Conservation (phyloP, 352 stramenopile species). For the Phytopythium cucurbitacearum region DNA sequence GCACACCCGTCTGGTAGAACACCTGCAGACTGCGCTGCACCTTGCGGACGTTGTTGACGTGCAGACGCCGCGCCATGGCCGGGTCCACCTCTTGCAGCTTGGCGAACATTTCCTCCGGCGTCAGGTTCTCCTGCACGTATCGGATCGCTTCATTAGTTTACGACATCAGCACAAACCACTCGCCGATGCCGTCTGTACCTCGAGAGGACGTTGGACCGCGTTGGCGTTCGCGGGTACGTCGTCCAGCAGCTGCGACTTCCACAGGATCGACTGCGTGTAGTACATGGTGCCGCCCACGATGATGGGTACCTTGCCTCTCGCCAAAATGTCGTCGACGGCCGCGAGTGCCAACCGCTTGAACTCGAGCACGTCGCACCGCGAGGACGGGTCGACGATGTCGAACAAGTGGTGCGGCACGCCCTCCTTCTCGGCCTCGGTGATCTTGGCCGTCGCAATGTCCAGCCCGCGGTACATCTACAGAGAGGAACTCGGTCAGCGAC, state of each 20-base stretch:
- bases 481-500: background rate
- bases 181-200: background rate
- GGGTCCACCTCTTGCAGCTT: constrained; percentile 72
- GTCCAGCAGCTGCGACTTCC: constrained; percentile 84
- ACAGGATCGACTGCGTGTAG: constrained; percentile 90
- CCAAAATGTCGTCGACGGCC: constrained; percentile 82
- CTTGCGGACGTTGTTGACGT: constrained; percentile 85
- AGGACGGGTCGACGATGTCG: constrained; percentile 75
- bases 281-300: constrained; percentile 92
- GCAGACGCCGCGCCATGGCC: constrained; percentile 72
- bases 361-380: constrained; percentile 73
- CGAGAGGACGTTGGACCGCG: background rate
- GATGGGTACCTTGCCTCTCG: constrained; percentile 86
- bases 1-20: constrained; percentile 72
- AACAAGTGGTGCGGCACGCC: constrained; percentile 89
- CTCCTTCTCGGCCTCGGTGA: constrained; percentile 80
- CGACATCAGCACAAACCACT: too few relatives aligned
- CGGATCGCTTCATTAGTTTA: background rate
- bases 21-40: constrained; percentile 85
- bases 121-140: constrained; percentile 18
- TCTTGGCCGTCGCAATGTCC: constrained; percentile 88
- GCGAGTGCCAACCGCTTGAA: constrained; percentile 73
- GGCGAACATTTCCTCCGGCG: constrained; percentile 54
- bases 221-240: constrained; percentile 33
- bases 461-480: constrained; percentile 84